A percentile compares a stretch with the other conserved stretches of the same genome.
These are phyloP conservation scores for Phragmites australis DNA, from an alignment of 176 grass and related monocot genomes.

Conservation along the genomic window DNA sequence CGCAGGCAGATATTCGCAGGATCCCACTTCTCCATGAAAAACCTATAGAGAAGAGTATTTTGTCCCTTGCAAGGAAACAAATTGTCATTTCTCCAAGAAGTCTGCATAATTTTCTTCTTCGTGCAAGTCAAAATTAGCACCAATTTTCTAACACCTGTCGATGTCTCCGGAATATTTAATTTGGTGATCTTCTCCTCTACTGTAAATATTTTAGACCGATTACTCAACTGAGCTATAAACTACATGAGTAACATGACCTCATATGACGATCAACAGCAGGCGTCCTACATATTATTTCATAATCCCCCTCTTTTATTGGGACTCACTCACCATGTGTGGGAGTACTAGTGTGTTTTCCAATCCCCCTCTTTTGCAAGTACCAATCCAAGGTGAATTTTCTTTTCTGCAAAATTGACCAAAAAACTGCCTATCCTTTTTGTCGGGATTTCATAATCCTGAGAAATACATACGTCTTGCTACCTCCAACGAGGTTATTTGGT, in stretches of 20 bases:
- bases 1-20: neutral
- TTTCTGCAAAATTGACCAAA: too few relatives aligned
- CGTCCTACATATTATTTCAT: neutral
- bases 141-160: neutral
- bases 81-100: neutral
- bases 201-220: neutral
- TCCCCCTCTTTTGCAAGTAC: too few relatives aligned
- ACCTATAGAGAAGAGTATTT: neutral
- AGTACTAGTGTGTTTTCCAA: too few relatives aligned
- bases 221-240: constrained; percentile 6
- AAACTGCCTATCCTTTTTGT: too few relatives aligned
- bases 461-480: too few relatives aligned
- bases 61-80: constrained; percentile 14
- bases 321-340: too few relatives aligned
- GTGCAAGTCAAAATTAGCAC: neutral
- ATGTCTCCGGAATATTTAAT: neutral
- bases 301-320: neutral
- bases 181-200: neutral
- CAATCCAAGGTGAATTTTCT: neutral
- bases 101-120: neutral
- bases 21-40: neutral
- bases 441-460: too few relatives aligned
- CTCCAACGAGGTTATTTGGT: too few relatives aligned
- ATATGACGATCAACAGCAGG: constrained; percentile 14
- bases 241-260: neutral